Evolutionary conservation across 352 stramenopile species (phyloP).

Genomic region (Saprolegnia diclina): DNA sequence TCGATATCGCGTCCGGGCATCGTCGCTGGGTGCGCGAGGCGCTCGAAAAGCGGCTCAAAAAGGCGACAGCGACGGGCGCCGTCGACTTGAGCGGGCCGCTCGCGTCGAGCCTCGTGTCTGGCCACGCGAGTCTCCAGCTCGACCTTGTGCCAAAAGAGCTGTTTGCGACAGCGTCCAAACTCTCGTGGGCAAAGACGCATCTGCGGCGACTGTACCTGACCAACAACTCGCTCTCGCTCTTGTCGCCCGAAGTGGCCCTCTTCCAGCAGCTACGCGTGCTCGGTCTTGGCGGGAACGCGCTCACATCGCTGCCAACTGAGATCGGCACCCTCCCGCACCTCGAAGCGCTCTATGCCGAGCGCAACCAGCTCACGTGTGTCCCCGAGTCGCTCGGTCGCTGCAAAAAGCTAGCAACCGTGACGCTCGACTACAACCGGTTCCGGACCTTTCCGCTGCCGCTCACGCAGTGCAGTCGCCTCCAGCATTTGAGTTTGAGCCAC

Average conservation of each 20-base stretch:
- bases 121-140: constrained; percentile 9
- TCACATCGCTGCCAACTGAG: constrained; percentile 47
- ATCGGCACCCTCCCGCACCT: constrained; percentile 42
- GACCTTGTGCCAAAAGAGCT: constrained; percentile 21
- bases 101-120: constrained; percentile 10
- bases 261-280: constrained; percentile 30
- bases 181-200: constrained; percentile 21
- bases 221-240: constrained; percentile 24
- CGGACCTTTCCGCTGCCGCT: constrained; percentile 40
- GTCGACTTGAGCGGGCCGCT: constrained; percentile 20
- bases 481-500: constrained; percentile 50
- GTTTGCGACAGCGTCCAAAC: neutral
- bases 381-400: constrained; percentile 47
- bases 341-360: constrained; percentile 50
- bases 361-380: constrained; percentile 49
- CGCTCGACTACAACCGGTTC: constrained; percentile 50
- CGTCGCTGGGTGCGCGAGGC: constrained; percentile 22
- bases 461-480: constrained; percentile 48
- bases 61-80: constrained; percentile 9
- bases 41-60: constrained; percentile 21
- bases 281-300: constrained; percentile 51
- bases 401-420: constrained; percentile 32
- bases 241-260: constrained; percentile 14
- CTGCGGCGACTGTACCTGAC: constrained; percentile 18
- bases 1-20: constrained; percentile 19